Conservation (phyloP, 78 protist genomes). For the Capsaspora owczarzaki region DNA sequence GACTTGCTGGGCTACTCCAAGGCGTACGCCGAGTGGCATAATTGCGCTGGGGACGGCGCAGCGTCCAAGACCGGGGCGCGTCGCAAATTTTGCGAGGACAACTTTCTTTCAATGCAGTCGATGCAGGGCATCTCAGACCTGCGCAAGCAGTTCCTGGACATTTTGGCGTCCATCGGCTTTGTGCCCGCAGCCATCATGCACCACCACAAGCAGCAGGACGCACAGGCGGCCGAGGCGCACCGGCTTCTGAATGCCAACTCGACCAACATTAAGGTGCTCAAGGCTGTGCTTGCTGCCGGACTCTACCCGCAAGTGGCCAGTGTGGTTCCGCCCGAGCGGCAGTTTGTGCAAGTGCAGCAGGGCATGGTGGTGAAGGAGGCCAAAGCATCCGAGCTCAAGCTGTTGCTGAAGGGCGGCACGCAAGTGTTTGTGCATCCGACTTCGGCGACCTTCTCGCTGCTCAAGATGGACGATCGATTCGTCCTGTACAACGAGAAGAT, state of each 20-base stretch:
- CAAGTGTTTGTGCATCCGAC: conserved; percentile 1
- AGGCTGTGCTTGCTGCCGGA: conserved; percentile 42
- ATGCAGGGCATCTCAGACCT: not conserved
- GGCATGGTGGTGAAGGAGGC: conserved; percentile 10
- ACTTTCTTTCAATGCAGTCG: not conserved
- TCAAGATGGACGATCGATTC: not conserved
- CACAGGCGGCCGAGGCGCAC: not conserved
- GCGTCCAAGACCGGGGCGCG: not conserved
- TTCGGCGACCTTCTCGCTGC: too few species aligned
- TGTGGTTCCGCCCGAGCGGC: not conserved
- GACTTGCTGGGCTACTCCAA: conserved; percentile 28
- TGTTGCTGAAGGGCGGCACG: not conserved
- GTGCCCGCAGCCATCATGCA: too few species aligned
- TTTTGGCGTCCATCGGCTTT: not conserved
- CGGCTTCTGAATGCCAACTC: not conserved
- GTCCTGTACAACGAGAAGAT: conserved; percentile 13
- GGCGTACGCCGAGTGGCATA: conserved; percentile 22
- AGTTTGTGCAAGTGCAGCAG: not conserved
- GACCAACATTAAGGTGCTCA: not conserved
- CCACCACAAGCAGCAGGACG: not conserved
- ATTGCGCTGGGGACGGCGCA: not conserved
- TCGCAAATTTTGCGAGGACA: not conserved
- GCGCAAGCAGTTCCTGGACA: not conserved
- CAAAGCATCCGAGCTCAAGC: not conserved
- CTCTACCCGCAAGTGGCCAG: conserved; percentile 50